phyloP scores from a whole-genome alignment of 108 stramenopile genomes.

The Skeletonema potamos region DNA sequence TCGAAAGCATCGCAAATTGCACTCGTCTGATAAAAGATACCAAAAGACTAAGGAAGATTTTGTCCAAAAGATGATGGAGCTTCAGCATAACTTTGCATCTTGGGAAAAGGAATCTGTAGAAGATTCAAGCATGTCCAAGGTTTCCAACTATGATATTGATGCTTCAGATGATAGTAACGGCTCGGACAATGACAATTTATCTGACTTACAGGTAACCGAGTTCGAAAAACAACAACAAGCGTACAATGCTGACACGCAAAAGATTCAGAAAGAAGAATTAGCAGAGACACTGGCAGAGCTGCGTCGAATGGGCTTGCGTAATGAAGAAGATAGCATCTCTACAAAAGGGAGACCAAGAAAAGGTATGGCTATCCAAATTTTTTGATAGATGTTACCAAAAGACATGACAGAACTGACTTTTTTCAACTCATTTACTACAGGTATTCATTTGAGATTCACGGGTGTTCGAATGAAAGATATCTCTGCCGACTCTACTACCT shows the following conservation, averaged over 20 bases:
- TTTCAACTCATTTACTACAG: not conserved
- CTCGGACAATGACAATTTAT: constrained; percentile 4
- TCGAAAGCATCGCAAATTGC: constrained; percentile 12
- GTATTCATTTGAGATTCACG: constrained; percentile 39
- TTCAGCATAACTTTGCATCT: constrained; percentile 42
- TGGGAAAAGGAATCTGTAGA: constrained; percentile 14
- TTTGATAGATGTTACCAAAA: not conserved
- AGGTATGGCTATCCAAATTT: constrained; percentile 12
- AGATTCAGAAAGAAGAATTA: constrained; percentile 25
- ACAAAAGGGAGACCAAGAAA: constrained; percentile 23
- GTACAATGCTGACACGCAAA: constrained; percentile 14
- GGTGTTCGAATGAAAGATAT: constrained; percentile 26
- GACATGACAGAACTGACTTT: not conserved
- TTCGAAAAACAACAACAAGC: constrained; percentile 23
- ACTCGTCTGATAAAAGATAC: constrained; percentile 27
- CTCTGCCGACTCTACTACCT: not conserved
- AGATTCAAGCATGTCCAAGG: not conserved
- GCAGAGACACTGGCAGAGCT: constrained; percentile 32
- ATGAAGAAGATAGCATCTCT: constrained; percentile 1
- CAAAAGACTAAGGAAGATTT: constrained; percentile 26
- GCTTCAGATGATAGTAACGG: not conserved
- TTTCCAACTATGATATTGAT: not conserved
- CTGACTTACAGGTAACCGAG: constrained; percentile 32
- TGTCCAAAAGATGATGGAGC: constrained; percentile 26
- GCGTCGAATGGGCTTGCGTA: constrained; percentile 15